Evolutionary conservation across 192 early-diverging fungal species (phyloP).

Genomic region (Phycomyces nitens): DNA sequence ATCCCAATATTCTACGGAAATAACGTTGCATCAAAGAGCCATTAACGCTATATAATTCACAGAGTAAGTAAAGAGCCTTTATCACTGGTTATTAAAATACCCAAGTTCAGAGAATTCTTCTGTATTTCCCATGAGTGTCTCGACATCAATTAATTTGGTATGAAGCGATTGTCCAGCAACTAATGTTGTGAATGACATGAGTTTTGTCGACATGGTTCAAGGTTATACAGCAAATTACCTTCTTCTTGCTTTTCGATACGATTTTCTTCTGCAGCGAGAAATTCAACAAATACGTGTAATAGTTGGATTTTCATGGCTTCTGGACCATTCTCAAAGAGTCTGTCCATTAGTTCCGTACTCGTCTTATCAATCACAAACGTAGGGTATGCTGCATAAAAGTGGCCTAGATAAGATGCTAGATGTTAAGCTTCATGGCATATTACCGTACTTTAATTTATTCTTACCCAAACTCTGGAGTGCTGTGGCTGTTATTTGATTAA

Average conservation of each 20-base stretch:
- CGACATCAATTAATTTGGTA: constrained; percentile 59
- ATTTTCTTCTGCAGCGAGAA: constrained; percentile 61
- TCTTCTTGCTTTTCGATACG: constrained; percentile 46
- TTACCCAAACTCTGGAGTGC: constrained; percentile 58
- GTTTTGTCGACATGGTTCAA: no score
- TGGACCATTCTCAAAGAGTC: constrained; percentile 49
- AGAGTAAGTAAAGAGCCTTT: no score
- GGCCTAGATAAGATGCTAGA: constrained; percentile 37
- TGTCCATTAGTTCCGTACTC: constrained; percentile 64
- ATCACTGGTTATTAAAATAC: no score
- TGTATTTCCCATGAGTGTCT: constrained; percentile 76
- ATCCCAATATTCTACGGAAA: constrained; percentile 70
- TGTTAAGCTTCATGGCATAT: not conserved
- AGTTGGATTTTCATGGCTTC: constrained; percentile 61
- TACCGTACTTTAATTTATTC: not conserved
- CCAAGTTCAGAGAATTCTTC: constrained; percentile 81
- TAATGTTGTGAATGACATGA: not conserved
- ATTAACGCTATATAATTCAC: constrained; percentile 59
- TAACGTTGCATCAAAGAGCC: constrained; percentile 89
- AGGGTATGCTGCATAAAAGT: constrained; percentile 71
- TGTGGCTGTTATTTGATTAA: constrained; percentile 43
- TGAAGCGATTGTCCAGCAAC: constrained; percentile 9
- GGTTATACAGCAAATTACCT: constrained; percentile 17
- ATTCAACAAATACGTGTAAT: constrained; percentile 70
- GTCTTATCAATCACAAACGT: constrained; percentile 52